Base-by-base conservation (phyloP, 352 stramenopile genomes). In the Globisporangium spiculum region DNA sequence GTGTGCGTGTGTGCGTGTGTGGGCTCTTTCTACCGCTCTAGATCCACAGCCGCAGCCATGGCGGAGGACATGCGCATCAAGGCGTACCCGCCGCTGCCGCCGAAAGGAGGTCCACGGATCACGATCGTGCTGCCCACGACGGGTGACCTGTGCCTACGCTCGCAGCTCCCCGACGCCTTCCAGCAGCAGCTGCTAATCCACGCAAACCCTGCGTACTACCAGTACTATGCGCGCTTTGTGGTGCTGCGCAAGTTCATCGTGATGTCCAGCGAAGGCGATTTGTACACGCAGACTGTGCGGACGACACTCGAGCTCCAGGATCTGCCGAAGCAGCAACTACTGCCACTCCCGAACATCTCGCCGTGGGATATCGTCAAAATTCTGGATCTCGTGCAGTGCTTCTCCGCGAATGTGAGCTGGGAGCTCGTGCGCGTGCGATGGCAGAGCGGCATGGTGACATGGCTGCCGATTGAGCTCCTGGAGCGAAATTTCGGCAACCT, bases 351-450 rank as follows among this genome's bases (percentile, higher is more conserved):
- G 22, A 71, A 66, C 16, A 75, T 90, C 38, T 74, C 74, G 26
- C 76, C 68, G 9, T 77, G 81, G 52, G 83, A 89, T 62, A 70
- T 92, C 24, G 63, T 89, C 36, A 89, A 89, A 55, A 82, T 90
- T 55, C 72, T 93, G 58, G 85, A 93, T 67, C 75, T 92, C 52
- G 85, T 86, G 62, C 80, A 88, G 65, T 93, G 85, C 72, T 54
- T 75, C 26, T 34, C 73, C 8, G 76, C 76, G 10, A 75, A 75
- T 27, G 74, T 82, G 38, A 68, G 71, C 20, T 93, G 85, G 85
- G 85, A 93, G 57, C 75, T 93, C 60, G 83, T 87, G 41, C 72
- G 86, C 59, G 76, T 88, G 60, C 85, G 82, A 22, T 93, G 85
- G 85, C 75, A 81, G 65, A 90, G 77, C 73, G 74, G 73, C 18